Percentiles rank a stretch among this genome's conserved stretches.
Conservation (phyloP, 75 land plant genomes). For the Picea sitchensis region DNA sequence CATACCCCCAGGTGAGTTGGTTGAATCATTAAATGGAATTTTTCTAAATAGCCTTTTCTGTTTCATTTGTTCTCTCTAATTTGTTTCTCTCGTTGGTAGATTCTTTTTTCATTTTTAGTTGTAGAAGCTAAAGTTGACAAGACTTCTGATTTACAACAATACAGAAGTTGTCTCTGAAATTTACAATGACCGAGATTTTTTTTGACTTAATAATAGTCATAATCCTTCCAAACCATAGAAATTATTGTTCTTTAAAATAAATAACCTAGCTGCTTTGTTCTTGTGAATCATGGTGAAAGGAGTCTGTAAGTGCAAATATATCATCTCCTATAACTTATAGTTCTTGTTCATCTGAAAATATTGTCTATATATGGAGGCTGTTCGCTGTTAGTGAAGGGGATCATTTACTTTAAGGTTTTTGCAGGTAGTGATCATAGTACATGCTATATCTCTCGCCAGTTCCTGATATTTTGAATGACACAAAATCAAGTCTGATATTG, state of each 20-base stretch:
- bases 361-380: background rate
- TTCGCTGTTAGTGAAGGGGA: background rate
- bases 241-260: no score
- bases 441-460: no score
- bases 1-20: constrained; percentile 81
- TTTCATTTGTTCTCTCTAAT: background rate
- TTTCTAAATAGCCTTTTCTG: background rate
- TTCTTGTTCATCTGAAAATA: background rate
- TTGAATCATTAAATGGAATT: background rate
- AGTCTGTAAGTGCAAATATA: no score
- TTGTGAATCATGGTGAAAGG: no score
- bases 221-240: background rate
- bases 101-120: background rate
- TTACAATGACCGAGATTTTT: background rate
- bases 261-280: no score
- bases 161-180: no score
- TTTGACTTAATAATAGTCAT: background rate
- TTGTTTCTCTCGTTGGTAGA: background rate
- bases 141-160: no score
- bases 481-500: no score
- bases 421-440: background rate
- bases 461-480: no score
- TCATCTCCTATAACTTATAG: no score
- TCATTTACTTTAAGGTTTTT: background rate
- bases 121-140: no score